Evolutionary conservation across 2,329 filamentous ascomycete genomes (phyloP), one percentile per base, ranked within the genome.

Genomic region (Harringtonia lauricola): DNA sequence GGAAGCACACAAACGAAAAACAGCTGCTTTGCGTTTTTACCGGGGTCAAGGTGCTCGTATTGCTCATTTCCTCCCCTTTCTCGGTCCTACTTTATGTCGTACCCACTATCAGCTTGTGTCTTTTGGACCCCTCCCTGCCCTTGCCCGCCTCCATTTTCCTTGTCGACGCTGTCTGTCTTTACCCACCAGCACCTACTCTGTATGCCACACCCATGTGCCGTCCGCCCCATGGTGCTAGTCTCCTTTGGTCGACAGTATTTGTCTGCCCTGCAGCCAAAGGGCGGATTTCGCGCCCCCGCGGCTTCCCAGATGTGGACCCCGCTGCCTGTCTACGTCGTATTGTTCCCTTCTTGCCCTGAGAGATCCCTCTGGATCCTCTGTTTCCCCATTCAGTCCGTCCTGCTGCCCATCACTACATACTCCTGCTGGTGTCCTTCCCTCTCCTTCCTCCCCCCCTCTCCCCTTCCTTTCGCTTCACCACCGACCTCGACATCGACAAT

Each of bases 401-500:
- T 14, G 30, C 35, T 29, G 38, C 40, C 40, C 41, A 30, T 38
- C 40, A 35, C 31, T 35, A 34, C 36, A 19, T 36, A 34, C 34
- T 41, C 17, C 36, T 35, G 34, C 34, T 35, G 9, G 36, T 42
- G 43, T 29, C 24, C 26, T 24, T 43, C 43, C 21, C 39, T 41
- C 36, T 22, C 31, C 22, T 43, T 47, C 46, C 40, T 45, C 46
- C 44, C 39, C 36, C 43, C 42, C 31, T 46, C 45, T 41, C 40
- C 18, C 30, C 38, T 18, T 39, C 28, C 36, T 51, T 45, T 42
- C 41, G 47, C 45, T 48, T 47, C 48, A 51, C 46, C 53, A 51
- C 51, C 53, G 48, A 49, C 26, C 44, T 47, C 47, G 48, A 55
- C 55, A 55, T 53, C 51, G 56, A 54, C 50, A 52, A 55, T 36